A percentile compares a stretch with the other conserved stretches of the same genome.
Conservation (phyloP, 108 stramenopile species). For the Skeletonema potamos region DNA sequence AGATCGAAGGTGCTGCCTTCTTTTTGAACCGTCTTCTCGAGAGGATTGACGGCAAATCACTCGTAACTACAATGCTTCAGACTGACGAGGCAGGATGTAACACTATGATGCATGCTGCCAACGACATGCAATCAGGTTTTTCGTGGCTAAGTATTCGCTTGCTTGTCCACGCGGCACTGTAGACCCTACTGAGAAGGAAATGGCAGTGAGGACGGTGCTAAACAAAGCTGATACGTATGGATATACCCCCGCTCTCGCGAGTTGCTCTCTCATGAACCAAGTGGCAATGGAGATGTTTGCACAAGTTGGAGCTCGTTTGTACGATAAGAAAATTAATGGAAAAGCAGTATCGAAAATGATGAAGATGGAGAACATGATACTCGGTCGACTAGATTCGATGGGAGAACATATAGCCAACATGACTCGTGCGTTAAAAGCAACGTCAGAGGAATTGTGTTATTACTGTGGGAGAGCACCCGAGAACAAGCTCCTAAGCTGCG, state of each 20-base stretch:
- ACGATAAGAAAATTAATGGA: conserved; percentile 1
- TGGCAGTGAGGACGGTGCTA: not conserved
- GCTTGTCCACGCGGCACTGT: conserved; percentile 4
- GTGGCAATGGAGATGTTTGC: not conserved
- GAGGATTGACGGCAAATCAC: not conserved
- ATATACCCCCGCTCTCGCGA: conserved; percentile 3
- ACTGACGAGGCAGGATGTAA: conserved; percentile 10
- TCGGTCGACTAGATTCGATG: not conserved
- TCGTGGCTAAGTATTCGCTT: conserved; percentile 5
- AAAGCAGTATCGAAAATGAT: not conserved
- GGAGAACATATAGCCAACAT: not conserved
- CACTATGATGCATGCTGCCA: conserved; percentile 16
- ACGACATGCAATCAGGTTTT: conserved; percentile 1
- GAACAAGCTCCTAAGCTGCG: not conserved
- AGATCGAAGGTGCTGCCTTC: conserved; percentile 2
- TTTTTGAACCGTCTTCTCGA: conserved; percentile 10
- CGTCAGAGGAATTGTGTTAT: conserved; percentile 1
- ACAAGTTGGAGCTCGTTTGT: conserved; percentile 9
- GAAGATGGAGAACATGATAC: not conserved
- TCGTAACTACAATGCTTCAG: conserved; percentile 3
- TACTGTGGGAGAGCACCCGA: conserved; percentile 6
- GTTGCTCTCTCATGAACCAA: conserved; percentile 2
- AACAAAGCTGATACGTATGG: conserved; percentile 3
- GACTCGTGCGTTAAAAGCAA: conserved; percentile 3
- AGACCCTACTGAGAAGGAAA: conserved; percentile 2